Conservation (phyloP, 2,329 filamentous ascomycete genomes). For the Colletotrichum ledebouriae region DNA sequence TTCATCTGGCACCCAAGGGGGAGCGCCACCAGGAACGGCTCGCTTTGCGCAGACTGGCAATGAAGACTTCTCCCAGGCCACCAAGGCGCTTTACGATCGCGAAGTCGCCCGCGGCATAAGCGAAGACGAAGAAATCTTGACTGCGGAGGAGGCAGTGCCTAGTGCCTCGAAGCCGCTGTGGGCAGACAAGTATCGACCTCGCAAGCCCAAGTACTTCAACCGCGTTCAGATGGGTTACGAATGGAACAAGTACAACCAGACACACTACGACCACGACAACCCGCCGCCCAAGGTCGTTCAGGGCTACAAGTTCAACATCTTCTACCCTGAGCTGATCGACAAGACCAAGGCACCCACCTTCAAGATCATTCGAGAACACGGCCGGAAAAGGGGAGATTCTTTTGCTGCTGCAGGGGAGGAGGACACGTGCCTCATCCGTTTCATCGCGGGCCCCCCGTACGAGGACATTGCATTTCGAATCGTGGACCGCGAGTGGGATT, state of each 20-base stretch:
- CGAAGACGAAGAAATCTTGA: constrained; percentile 96
- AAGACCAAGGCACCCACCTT: constrained; percentile 95
- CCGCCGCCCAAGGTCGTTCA: constrained; percentile 98
- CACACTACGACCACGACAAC: constrained; percentile 98
- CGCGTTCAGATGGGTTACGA: constrained; percentile 99
- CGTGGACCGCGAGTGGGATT: constrained; percentile 99
- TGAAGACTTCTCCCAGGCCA: constrained; percentile 88
- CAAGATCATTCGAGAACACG: constrained; percentile 93
- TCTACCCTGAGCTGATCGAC: constrained; percentile 97
- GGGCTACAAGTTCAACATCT: constrained; percentile 99
- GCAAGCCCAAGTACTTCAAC: constrained; percentile 98
- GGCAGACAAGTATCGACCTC: constrained; percentile 86
- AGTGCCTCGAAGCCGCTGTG: constrained; percentile 77
- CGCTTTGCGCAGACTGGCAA: constrained; percentile 78
- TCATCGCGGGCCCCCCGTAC: constrained; percentile 95
- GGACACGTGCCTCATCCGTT: constrained; percentile 96
- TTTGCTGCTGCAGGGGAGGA: constrained; percentile 95
- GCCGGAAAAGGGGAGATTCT: constrained; percentile 88
- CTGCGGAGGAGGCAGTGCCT: constrained; percentile 85
- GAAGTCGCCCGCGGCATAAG: constrained; percentile 92
- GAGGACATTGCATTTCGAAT: constrained; percentile 98
- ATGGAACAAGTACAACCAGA: constrained; percentile 99
- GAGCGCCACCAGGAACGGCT: constrained; percentile 68
- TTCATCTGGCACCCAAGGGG: constrained; percentile 36
- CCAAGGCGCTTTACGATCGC: constrained; percentile 89